Conservation (phyloP, 305 asterid species). For the Caryopteris hybrid region DNA sequence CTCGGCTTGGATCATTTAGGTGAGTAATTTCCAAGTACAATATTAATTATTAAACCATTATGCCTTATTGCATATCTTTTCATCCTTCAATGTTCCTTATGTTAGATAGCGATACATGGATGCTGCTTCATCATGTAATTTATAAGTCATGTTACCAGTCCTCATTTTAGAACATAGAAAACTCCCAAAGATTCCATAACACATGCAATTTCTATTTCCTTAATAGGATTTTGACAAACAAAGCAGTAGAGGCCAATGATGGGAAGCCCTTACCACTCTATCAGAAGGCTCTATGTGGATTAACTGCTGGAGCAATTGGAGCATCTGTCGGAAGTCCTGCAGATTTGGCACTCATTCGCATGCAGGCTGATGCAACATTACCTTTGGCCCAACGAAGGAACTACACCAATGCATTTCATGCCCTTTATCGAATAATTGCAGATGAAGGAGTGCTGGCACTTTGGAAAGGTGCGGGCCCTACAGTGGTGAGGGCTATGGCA, state of each 20-base stretch:
- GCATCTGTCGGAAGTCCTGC: constrained; percentile 92
- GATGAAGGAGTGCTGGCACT: constrained; percentile 90
- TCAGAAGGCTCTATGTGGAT: constrained; percentile 92
- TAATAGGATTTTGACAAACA: constrained; percentile 68
- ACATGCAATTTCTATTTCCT: not conserved
- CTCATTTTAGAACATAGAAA: not conserved
- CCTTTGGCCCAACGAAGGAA: constrained; percentile 82
- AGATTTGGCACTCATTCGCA: constrained; percentile 90
- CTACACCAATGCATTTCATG: constrained; percentile 83
- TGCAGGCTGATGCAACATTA: constrained; percentile 99
- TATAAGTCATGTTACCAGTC: not conserved
- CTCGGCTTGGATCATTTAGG: constrained; percentile 85
- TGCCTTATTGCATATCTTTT: not conserved
- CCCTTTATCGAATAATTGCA: constrained; percentile 61
- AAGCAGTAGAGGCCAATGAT: constrained; percentile 87
- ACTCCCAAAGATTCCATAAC: not conserved
- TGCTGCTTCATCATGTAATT: not conserved
- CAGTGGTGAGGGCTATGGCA: constrained; percentile 99
- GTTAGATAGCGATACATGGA: not conserved
- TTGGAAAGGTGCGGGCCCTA: constrained; percentile 99
- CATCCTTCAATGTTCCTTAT: not conserved
- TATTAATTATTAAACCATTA: no score
- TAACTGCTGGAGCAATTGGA: constrained; percentile 98
- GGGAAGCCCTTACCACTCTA: constrained; percentile 88
- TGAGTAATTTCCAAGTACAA: no score